Percentiles rank a stretch among this genome's conserved stretches.
These are phyloP conservation scores for Magnolia sinica DNA, from an alignment of 164 flowering plant species.

Conservation along the genomic window DNA sequence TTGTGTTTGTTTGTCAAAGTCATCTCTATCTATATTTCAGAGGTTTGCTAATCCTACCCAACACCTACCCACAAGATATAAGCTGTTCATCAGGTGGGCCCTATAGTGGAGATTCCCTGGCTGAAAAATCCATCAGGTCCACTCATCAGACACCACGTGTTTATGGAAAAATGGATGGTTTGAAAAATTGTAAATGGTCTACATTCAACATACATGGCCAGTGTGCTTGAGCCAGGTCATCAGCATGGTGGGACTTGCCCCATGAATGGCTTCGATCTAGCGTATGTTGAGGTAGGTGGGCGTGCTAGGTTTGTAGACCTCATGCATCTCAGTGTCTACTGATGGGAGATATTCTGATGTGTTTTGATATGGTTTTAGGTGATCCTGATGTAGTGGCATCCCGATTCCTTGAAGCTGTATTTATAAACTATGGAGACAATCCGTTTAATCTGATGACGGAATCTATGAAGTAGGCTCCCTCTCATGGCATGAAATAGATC, in stretches of 20 bases:
- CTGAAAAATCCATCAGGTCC: not conserved
- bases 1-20: not conserved
- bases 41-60: not conserved
- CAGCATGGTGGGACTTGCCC: not conserved
- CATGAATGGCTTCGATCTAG: not conserved
- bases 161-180: too few relatives aligned
- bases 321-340: not conserved
- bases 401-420: constrained; percentile 42
- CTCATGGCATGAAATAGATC: not conserved
- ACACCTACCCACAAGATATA: not conserved
- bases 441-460: constrained; percentile 58
- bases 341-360: constrained; percentile 3
- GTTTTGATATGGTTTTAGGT: constrained; percentile 32
- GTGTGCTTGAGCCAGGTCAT: not conserved
- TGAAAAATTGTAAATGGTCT: too few relatives aligned
- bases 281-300: not conserved
- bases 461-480: constrained; percentile 62
- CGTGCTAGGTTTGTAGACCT: not conserved
- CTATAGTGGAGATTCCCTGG: not conserved
- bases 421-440: constrained; percentile 50
- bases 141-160: not conserved
- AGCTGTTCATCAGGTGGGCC: not conserved
- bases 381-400: constrained; percentile 45
- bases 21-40: not conserved
- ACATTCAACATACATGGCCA: too few relatives aligned